phyloP scores from a whole-genome alignment of 345 rosid genomes.

The Leavenworthia alabamica region DNA sequence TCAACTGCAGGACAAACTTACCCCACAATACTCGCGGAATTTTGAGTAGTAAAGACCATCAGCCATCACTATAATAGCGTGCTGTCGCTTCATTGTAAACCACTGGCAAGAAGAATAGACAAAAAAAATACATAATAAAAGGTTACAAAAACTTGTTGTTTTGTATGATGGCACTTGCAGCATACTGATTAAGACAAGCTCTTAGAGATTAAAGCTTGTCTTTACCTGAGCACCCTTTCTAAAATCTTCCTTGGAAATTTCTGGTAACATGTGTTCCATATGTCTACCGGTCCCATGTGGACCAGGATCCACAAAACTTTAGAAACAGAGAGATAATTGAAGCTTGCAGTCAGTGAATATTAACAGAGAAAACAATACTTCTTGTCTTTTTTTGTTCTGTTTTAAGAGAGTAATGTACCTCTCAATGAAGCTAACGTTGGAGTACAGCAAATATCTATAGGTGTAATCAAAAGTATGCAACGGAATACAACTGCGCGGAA shows the following conservation, averaged over 20 bases:
- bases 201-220: too few species aligned
- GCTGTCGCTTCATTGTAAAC: constrained; percentile 97
- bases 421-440: constrained; percentile 85
- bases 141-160: too few species aligned
- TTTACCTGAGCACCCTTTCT: constrained; percentile 99
- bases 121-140: neutral
- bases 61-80: constrained; percentile 82
- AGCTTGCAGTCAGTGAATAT: constrained; percentile 5
- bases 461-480: constrained; percentile 77
- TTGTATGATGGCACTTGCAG: too few species aligned
- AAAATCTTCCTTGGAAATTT: constrained; percentile 71
- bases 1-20: constrained; percentile 17
- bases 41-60: constrained; percentile 83
- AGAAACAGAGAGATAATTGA: constrained; percentile 1
- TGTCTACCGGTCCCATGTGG: constrained; percentile 97
- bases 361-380: neutral
- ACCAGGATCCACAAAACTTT: constrained; percentile 93
- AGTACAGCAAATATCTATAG: constrained; percentile 70
- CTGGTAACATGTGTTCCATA: constrained; percentile 90
- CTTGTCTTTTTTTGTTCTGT: neutral
- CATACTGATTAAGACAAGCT: constrained; percentile 1
- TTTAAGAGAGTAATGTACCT: constrained; percentile 42
- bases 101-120: constrained; percentile 46
- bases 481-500: constrained; percentile 73
- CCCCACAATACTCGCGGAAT: constrained; percentile 88